phyloP scores from a whole-genome alignment of 805 yeast species.

The Torulaspora quercuum region DNA sequence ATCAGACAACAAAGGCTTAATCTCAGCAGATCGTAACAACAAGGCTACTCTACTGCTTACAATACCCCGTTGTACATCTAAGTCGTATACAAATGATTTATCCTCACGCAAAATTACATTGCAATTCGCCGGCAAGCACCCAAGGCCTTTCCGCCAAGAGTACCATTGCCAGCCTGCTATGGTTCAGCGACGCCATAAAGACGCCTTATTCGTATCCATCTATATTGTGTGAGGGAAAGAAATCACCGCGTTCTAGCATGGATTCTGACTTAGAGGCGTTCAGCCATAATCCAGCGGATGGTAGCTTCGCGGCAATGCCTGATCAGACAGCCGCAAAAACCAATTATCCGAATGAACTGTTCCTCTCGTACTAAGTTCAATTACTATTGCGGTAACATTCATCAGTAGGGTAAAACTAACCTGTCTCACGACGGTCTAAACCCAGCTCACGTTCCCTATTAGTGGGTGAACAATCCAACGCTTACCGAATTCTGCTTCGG shows the following conservation, averaged over 20 bases:
- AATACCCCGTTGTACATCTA: conserved; percentile 26
- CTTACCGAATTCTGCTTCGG: conserved; percentile 48
- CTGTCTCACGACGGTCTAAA: conserved; percentile 46
- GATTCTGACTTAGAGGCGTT: conserved; percentile 51
- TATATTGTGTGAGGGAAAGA: conserved; percentile 41
- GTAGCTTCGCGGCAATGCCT: conserved; percentile 48
- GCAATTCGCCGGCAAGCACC: conserved; percentile 43
- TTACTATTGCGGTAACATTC: conserved; percentile 40
- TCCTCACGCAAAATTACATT: conserved; percentile 45
- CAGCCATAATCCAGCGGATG: conserved; percentile 49
- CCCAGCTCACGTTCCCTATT: conserved; percentile 45
- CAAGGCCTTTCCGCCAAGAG: conserved; percentile 40
- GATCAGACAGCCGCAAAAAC: conserved; percentile 46
- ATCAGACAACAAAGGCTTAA: conserved; percentile 21
- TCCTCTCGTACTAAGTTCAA: conserved; percentile 47
- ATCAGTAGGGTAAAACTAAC: conserved; percentile 45
- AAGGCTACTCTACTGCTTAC: conserved; percentile 5
- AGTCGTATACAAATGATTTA: conserved; percentile 47
- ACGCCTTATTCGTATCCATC: conserved; percentile 43
- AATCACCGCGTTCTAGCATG: conserved; percentile 49
- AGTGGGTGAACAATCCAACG: conserved; percentile 48
- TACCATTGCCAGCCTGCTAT: conserved; percentile 41
- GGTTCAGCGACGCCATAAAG: conserved; percentile 40
- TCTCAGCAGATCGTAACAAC: conserved; percentile 2
- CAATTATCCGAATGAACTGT: conserved; percentile 47